These are phyloP conservation scores for Trichoderma sp. DNA, from an alignment of 2,329 filamentous ascomycete genomes.

Conservation along the genomic window DNA sequence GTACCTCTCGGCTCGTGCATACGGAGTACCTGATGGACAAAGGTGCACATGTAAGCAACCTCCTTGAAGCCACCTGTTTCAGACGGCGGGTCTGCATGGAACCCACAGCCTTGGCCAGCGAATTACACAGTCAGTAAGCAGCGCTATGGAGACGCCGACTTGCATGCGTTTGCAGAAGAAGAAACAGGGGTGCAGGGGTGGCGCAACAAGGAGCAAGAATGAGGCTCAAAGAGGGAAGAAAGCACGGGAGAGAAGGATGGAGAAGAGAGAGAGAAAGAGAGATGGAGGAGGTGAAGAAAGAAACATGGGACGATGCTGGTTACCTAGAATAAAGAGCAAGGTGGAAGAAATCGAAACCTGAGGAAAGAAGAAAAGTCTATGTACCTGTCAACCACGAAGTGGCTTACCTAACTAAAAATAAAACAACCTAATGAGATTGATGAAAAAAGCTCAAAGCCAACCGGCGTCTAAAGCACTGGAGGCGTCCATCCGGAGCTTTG, in stretches of 20 bases:
- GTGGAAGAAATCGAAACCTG: neutral
- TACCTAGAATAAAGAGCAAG: neutral
- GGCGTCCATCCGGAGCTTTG: neutral
- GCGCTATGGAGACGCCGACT: conserved; percentile 15
- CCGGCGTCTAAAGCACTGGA: neutral
- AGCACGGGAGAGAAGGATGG: neutral
- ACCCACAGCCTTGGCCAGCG: neutral
- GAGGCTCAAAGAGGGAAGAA: neutral
- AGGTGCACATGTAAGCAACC: conserved; percentile 10
- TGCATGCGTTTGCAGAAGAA: conserved; percentile 19
- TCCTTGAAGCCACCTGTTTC: conserved; percentile 14
- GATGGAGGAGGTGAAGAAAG: neutral
- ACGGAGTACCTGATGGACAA: neutral
- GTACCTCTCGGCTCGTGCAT: neutral
- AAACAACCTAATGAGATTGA: neutral
- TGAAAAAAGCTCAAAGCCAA: neutral
- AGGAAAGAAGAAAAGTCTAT: neutral
- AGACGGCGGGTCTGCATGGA: conserved; percentile 15
- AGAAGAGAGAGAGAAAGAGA: neutral
- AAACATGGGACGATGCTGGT: too few species aligned
- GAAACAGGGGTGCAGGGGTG: neutral
- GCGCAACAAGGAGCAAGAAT: neutral
- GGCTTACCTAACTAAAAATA: neutral
- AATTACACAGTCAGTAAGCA: neutral
- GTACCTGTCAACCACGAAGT: neutral